A percentile compares a stretch with the other conserved stretches of the same genome.
These are phyloP conservation scores for Rhizodiscina lignyota DNA, from an alignment of 495 filamentous ascomycete species.

Conservation along the genomic window DNA sequence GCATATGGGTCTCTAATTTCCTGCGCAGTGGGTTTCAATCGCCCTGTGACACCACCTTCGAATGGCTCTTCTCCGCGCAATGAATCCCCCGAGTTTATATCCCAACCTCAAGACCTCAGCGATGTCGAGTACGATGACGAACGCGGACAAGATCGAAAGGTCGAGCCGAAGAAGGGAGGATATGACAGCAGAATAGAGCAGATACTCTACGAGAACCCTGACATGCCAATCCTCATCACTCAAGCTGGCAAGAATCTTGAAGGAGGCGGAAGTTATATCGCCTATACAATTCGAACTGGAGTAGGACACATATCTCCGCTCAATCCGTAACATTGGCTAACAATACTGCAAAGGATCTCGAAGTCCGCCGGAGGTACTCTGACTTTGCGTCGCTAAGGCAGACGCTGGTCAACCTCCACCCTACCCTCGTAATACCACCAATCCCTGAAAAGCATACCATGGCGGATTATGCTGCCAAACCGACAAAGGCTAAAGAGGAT, in stretches of 20 bases:
- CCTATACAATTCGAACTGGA: conserved; percentile 90
- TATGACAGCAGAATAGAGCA: conserved; percentile 94
- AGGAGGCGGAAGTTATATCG: conserved; percentile 77
- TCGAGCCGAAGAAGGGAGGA: conserved; percentile 53
- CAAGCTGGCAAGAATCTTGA: conserved; percentile 93
- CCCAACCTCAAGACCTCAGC: conserved; percentile 37
- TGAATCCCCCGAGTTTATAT: conserved; percentile 41
- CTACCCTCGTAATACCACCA: conserved; percentile 84
- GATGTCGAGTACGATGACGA: conserved; percentile 42
- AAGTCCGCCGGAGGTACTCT: conserved; percentile 88
- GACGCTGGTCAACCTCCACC: conserved; percentile 77
- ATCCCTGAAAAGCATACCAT: conserved; percentile 98
- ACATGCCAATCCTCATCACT: conserved; percentile 73
- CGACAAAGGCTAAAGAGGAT: conserved; percentile 95
- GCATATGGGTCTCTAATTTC: too few species aligned
- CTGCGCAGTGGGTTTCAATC: conserved; percentile 12
- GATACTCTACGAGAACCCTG: conserved; percentile 86
- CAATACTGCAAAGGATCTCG: conserved; percentile 50
- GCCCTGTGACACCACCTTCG: conserved; percentile 26
- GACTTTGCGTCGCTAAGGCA: conserved; percentile 89
- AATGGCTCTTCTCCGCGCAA: conserved; percentile 19
- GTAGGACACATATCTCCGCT: conserved; percentile 37
- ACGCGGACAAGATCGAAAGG: conserved; percentile 21
- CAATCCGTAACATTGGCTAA: conserved; percentile 1
- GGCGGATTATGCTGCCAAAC: conserved; percentile 95